phyloP scores from a whole-genome alignment of 1,284 basidiomycete species.

The Malassezia vespertilionis region DNA sequence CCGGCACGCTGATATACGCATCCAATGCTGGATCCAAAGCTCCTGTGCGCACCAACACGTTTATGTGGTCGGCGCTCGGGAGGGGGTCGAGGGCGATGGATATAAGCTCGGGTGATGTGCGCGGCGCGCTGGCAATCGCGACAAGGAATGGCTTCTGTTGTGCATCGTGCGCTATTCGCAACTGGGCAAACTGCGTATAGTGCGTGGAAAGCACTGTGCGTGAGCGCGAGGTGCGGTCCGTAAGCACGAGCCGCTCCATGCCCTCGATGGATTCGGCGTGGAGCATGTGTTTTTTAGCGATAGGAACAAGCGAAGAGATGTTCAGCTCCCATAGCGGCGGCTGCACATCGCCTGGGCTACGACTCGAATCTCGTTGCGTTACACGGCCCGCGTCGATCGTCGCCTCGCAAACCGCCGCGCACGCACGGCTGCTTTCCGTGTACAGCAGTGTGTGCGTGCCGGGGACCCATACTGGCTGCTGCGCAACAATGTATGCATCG shows the following conservation, averaged over 20 bases:
- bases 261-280: conserved; percentile 2
- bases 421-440: conserved; percentile 24
- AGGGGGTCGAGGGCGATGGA: conserved; percentile 5
- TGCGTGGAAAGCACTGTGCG: neutral
- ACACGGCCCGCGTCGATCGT: neutral
- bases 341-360: neutral
- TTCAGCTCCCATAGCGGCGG: conserved; percentile 10
- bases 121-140: conserved; percentile 16
- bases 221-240: neutral
- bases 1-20: conserved; percentile 18
- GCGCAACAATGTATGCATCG: conserved; percentile 23
- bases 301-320: conserved; percentile 3
- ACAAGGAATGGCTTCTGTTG: conserved; percentile 18
- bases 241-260: neutral
- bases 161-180: conserved; percentile 6
- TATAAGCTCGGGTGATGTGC: conserved; percentile 22
- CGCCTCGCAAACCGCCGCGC: conserved; percentile 1
- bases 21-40: no score
- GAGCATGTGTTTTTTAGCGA: neutral
- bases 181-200: conserved; percentile 6
- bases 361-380: neutral
- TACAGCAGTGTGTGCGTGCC: conserved; percentile 54
- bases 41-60: no score
- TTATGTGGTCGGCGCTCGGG: no score
- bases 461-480: conserved; percentile 52